Base-by-base conservation (phyloP, 345 rosid genomes). In the Cardamine resedifolia region DNA sequence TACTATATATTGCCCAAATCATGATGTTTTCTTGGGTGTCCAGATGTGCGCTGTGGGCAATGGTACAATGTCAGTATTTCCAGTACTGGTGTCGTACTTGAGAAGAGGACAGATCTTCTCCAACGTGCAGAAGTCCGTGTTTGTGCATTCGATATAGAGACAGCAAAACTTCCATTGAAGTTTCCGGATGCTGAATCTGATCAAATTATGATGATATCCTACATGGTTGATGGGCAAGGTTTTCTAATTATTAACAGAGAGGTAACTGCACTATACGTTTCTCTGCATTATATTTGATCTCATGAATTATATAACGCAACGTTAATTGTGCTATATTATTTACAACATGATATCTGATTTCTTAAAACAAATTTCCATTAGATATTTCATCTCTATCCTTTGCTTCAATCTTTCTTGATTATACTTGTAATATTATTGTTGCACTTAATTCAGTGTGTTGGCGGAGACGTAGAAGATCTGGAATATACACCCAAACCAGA, bases 401-500 rank as follows among this genome's bases (percentile, higher is more conserved):
- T 47, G 21, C 28, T 41, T 41, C 21, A 23, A 26, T 74, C 66
- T 70, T 63, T 16, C 63, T 75, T 64, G 66, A 47, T 69, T 44
- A 69, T 15, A 34, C 21, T 34, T 8, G 5, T 62, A 10, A 7
- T 63, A 31, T 57, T 58, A 81, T 82, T 61, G 63, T 33, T 23
- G 24, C 24, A 57, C 68, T 79, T n/a, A 74, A 48, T 66, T 66
- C 76, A 90, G 97, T 94, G 90, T 78, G 96, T 94, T 16, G 97
- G 98, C 60, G 88, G 91, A 79, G 97, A 90, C 73, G 82, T 94
- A 69, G 97, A 87, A 65, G 90, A 91, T 83, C 66, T 94, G 75
- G 98, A 94, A 79, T 94, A 94, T 72, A 87, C 97, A 68, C 98
- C 98, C 58, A 94, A 94, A 74, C 96, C 96, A 64, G 98, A 94